phyloP scores from a whole-genome alignment of 495 filamentous ascomycete genomes.

The Penicillium taxi region DNA sequence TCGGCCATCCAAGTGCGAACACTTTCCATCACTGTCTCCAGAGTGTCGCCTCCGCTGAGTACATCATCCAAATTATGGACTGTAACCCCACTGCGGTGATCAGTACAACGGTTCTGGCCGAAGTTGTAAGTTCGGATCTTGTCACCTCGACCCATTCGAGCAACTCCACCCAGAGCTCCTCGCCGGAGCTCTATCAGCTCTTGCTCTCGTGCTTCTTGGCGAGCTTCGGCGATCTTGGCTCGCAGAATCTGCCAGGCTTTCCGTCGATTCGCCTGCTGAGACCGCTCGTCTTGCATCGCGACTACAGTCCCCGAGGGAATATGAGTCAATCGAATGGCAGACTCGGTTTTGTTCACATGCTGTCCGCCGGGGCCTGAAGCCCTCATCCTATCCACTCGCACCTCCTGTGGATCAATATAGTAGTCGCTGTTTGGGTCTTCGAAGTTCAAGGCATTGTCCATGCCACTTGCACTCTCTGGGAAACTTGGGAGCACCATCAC shows the following conservation, averaged over 20 bases:
- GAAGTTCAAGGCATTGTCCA: conserved; percentile 51
- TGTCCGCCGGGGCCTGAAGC: conserved; percentile 89
- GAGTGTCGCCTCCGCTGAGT: conserved; percentile 57
- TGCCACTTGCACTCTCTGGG: conserved; percentile 44
- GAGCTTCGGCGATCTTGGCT: conserved; percentile 69
- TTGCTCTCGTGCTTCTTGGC: conserved; percentile 79
- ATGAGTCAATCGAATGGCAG: conserved; percentile 88
- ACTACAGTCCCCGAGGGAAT: conserved; percentile 78
- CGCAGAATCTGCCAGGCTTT: conserved; percentile 81
- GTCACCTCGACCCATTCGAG: conserved; percentile 76
- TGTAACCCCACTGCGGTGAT: conserved; percentile 80
- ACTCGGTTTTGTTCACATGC: conserved; percentile 97
- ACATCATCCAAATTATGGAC: conserved; percentile 77
- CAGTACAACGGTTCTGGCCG: conserved; percentile 84
- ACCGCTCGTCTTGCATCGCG: conserved; percentile 84
- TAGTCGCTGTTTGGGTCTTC: conserved; percentile 84
- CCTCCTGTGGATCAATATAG: conserved; percentile 80
- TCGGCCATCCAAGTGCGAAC: conserved; percentile 72
- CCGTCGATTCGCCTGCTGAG: conserved; percentile 81
- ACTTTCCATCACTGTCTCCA: conserved; percentile 75
- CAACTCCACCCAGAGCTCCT: conserved; percentile 66
- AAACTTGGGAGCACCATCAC: conserved; percentile 88
- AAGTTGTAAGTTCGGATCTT: conserved; percentile 97
- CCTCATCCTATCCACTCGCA: conserved; percentile 82
- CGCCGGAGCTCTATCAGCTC: conserved; percentile 62